These are phyloP conservation scores for Gossypioides kirkii DNA, from an alignment of 345 rosid species.

Conservation along the genomic window DNA sequence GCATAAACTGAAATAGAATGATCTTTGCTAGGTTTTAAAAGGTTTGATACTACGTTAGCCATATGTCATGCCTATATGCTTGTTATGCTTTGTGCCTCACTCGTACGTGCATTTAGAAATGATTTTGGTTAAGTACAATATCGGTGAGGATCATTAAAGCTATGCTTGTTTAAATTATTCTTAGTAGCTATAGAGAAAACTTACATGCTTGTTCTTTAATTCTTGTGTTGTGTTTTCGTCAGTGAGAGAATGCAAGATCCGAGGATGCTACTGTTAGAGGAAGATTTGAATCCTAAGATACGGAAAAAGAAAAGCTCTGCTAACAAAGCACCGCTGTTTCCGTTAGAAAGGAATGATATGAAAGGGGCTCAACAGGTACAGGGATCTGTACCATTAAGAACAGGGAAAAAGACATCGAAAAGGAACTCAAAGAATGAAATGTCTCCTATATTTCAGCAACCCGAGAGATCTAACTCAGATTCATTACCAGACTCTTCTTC, in stretches of 20 bases:
- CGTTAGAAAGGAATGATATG: constrained; percentile 27
- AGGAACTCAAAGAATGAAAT: constrained; percentile 39
- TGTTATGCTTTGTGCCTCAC: neutral
- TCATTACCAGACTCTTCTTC: constrained; percentile 55
- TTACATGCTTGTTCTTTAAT: neutral
- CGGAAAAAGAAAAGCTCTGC: constrained; percentile 43
- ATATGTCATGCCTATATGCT: neutral
- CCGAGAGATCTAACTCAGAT: constrained; percentile 63
- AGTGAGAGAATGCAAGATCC: constrained; percentile 49
- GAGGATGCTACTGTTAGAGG: constrained; percentile 41
- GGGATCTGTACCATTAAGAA: constrained; percentile 23
- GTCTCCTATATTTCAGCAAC: constrained; percentile 46
- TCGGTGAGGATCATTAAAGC: neutral
- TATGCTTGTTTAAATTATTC: neutral
- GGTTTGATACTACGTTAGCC: neutral
- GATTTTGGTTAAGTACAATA: neutral
- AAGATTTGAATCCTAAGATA: constrained; percentile 29
- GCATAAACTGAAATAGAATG: neutral
- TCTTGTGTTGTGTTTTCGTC: neutral
- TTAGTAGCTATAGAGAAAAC: neutral
- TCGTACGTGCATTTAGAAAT: neutral
- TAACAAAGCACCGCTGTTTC: constrained; percentile 33
- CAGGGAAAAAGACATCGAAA: constrained; percentile 36
- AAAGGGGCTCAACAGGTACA: constrained; percentile 26
- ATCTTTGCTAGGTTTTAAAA: neutral